Base-by-base conservation (phyloP, 108 stramenopile species). In the Fragilariopsis cylindrus region DNA sequence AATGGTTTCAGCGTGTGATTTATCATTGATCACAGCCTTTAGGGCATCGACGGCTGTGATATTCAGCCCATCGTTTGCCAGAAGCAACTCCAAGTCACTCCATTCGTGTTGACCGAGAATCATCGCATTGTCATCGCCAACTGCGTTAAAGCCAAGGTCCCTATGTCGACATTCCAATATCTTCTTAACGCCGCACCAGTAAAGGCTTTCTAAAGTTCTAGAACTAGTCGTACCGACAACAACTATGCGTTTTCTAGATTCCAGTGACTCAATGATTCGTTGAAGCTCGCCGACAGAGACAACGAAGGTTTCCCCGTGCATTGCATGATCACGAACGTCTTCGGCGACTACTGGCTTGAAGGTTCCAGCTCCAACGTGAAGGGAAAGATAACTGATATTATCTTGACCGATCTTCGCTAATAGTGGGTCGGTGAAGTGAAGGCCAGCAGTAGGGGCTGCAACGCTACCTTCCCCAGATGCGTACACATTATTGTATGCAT, bases 351-450 rank as follows among this genome's bases (percentile, higher is more conserved):
- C 82, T 7, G 86, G 86, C 75, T 74, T 84, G 74, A 87, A 87
- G 3, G 86, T 87, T 65, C 86, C 86, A 2, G 83, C 83, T 52
- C 86, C 86, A 40, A 87, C 86, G 62, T 87, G 86, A 42, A 87
- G 48, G 13, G 83, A 82, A 12, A 87, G 58, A 19, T 62, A 60
- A 44, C 72, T 74, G 2, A 57, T 66, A 50, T 74, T 82, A 4
- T 47, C 47, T 15, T 53, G 41, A 44, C 71, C 74, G 40, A 87
- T 46, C 68, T 69, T 40, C 5, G 67, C 67, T n/a, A 84, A 71
- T 11, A 80, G 18, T 11, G 69, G 69, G 16, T 80, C 70, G 12
- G 81, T 84, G 56, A 87, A 87, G 68, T 84, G 84, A 3, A 87
- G 53, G 5, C 84, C 86, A 4, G 86, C 86, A n/a, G 86, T 87